Evolutionary conservation across 2,329 filamentous ascomycete species (phyloP), one percentile per base, ranked within the genome.

Genomic region (Microdochium nivale): DNA sequence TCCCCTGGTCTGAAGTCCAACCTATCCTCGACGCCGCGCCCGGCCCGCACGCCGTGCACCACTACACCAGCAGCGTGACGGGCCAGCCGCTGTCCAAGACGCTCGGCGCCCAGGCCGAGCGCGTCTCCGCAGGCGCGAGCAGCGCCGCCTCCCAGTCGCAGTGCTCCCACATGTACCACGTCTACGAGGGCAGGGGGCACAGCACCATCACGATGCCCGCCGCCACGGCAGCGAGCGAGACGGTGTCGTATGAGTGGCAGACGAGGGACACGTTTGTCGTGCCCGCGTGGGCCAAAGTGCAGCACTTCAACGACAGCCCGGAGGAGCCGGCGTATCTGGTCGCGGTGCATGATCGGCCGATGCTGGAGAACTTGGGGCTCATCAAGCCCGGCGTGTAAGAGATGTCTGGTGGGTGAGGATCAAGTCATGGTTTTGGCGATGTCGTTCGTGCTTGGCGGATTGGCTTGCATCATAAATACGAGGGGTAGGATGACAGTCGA

Each of bases 261-360:
- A 55, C 65, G 9, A 68, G 72, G 0, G 78, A 81, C 57, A 80
- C 76, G 0, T 81, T 81, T 59, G 75, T 71, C 25, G 65, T 81
- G 2, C 77, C 78, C 0, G 63, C 76, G 0, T 81, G 78, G 77
- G 68, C 73, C 27, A 68, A 62, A 52, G 70, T 77, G 40, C 67
- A 73, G 58, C 76, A 79, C 57, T 64, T 73, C 1, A 69, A 70
- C 35, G 60, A 63, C 48, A 63, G 61, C 0, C 21, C 46, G 0
- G 59, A 51, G 0, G 57, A 62, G 11, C 54, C 53, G 19, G 66
- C 66, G 2, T 70, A 70, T 14, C 53, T 70, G 1, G 62, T 70
- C 1, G 67, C 63, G 0, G 59, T 64, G 5, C 62, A 66, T 11
- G 68, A 71, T 37, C 56, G 62, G 9, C 67, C 67, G 1, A 60